A percentile compares a stretch with the other conserved stretches of the same genome.
These are phyloP conservation scores for Erysimum pusillum DNA, from an alignment of 441 rosid species.

Conservation along the genomic window DNA sequence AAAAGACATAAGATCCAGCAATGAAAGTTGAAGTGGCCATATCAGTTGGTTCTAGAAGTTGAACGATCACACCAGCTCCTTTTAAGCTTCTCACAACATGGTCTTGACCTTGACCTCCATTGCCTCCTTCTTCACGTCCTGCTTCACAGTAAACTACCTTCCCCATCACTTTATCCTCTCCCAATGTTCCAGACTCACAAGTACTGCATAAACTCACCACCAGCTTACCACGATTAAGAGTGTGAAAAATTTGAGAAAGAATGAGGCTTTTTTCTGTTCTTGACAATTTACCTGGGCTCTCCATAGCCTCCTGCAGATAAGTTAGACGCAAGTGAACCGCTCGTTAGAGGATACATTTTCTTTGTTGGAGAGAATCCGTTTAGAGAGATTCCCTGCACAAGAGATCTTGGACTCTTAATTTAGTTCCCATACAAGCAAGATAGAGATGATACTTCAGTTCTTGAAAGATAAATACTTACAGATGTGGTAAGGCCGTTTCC, in stretches of 20 bases:
- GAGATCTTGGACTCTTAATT: background rate
- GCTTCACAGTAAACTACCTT: slow-evolving; percentile 73
- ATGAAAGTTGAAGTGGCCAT: slow-evolving; percentile 51
- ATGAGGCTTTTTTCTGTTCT: background rate
- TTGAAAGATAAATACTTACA: slow-evolving; percentile 43
- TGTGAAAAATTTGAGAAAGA: background rate
- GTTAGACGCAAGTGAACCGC: slow-evolving; percentile 69
- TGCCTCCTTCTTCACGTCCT: slow-evolving; percentile 33
- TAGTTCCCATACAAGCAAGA: slow-evolving; percentile 20
- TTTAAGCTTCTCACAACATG: slow-evolving; percentile 50
- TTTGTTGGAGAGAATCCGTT: slow-evolving; percentile 65
- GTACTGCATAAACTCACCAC: slow-evolving; percentile 48
- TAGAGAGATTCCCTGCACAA: slow-evolving; percentile 64
- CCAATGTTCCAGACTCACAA: slow-evolving; percentile 69
- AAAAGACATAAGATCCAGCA: slow-evolving; percentile 52
- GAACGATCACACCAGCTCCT: slow-evolving; percentile 67
- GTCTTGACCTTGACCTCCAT: slow-evolving; percentile 53
- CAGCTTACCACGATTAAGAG: slow-evolving; percentile 4
- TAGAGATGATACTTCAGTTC: background rate
- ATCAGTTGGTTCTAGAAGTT: slow-evolving; percentile 46
- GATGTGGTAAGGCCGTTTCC: slow-evolving; percentile 56
- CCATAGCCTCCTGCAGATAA: slow-evolving; percentile 44
- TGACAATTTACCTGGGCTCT: slow-evolving; percentile 57
- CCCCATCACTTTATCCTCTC: slow-evolving; percentile 64
- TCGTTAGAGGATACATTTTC: slow-evolving; percentile 66